Conservation (phyloP, 768 basidiomycete species). For the Tricholoma matsutake region DNA sequence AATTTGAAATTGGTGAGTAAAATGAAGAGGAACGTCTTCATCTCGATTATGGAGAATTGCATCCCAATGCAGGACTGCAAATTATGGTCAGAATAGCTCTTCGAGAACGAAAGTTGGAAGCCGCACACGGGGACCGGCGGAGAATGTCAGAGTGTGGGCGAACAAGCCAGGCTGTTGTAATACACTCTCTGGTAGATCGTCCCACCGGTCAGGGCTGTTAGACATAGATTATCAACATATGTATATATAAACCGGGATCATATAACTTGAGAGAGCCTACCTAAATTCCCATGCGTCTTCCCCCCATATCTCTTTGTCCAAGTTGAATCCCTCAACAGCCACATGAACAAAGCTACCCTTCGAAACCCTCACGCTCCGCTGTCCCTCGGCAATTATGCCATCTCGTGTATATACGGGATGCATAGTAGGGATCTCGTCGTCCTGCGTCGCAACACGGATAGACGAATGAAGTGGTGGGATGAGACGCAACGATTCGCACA, state of each 20-base stretch:
- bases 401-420: constrained; percentile 54
- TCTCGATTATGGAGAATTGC: constrained; percentile 81
- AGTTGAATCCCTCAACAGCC: constrained; percentile 75
- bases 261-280: constrained; percentile 36
- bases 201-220: constrained; percentile 77
- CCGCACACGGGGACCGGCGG: constrained; percentile 77
- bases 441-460: constrained; percentile 70
- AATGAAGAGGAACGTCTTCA: constrained; percentile 72
- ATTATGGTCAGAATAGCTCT: constrained; percentile 4
- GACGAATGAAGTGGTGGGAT: constrained; percentile 82
- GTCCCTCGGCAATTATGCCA: constrained; percentile 40
- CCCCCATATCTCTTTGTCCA: constrained; percentile 79
- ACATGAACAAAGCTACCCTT: constrained; percentile 78
- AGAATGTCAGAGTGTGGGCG: constrained; percentile 71
- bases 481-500: constrained; percentile 73
- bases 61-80: constrained; percentile 77
- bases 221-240: not conserved
- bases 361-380: constrained; percentile 45
- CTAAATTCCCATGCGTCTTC: constrained; percentile 78
- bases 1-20: constrained; percentile 69
- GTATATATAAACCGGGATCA: not conserved
- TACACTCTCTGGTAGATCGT: constrained; percentile 68
- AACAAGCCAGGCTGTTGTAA: constrained; percentile 67
- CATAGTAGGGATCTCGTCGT: constrained; percentile 74
- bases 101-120: not conserved